Evolutionary conservation across 2,329 filamentous ascomycete genomes (phyloP), one percentile per base, ranked within the genome.

Genomic region (Pseudogymnoascus sp.): DNA sequence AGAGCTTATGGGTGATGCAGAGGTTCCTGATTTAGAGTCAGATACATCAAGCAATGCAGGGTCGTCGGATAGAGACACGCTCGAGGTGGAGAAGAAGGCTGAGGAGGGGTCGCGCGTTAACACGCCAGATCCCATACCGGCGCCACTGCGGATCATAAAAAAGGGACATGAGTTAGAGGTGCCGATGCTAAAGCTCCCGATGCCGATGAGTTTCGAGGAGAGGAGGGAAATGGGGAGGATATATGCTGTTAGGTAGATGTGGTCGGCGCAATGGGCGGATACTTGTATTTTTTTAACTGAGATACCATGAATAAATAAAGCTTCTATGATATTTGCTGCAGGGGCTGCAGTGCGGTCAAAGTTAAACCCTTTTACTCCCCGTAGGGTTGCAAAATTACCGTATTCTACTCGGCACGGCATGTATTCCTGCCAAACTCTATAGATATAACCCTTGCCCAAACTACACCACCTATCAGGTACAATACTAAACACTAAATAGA

Each of bases 171-270:
- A 54, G n/a, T 16, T 31, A 18, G 47, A 54, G 26, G 47, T 54
- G 26, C 47, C 47, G n/a, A 8, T 31, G 26, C 11, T 54, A 4
- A 31, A 31, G 26, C 26, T 54, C 10, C 47, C 47, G 8, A 54
- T n/a, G 47, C 47, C 47, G n/a, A 54, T 16, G 47, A 54, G 47
- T 54, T 54, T 54, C n/a, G 47, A 54, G 10, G 47, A 54, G 26
- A 54, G 47, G 47, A 54, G 47, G 3, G 47, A 31, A 4, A 54
- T 54, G 47, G n/a, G 47, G n/a, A 54, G 26, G 26, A 31, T 54
- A 31, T 54, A 54, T 31, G 26, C 47, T 12, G 47, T 54, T n/a
- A 54, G 47, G 26, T 54, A 31, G 26, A n/a, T 31, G 26, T 54
- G 11, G 45, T 16, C 2, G 45, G 42, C 18, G 42, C 21, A 47